Base-by-base conservation (phyloP, 257 asterid genomes). In the Nicotiana tabacum region DNA sequence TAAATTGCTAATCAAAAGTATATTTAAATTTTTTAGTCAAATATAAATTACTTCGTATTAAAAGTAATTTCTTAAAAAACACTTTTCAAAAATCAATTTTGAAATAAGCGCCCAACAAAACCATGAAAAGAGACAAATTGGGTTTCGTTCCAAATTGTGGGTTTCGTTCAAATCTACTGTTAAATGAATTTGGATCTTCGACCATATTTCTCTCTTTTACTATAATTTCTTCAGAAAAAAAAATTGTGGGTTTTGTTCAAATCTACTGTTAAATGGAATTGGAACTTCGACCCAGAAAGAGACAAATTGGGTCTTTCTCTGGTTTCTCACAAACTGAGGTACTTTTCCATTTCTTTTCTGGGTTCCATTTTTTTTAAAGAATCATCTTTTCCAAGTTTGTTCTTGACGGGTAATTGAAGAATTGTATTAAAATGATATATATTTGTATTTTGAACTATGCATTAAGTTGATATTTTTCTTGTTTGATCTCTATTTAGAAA, bases 301-400 rank as follows among this genome's bases (percentile, higher is more conserved):
- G 35, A 48, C 43, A 24, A 27, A 8, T 27, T 46, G 39, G 29
- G 27, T 6, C 24, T 74, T 6, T 74, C 4, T 27, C 80, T 74
- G 80, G 80, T 43, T 48, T 74, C 43, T 46, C 80, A 74, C 62
- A 74, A 48, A 11, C 80, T 48, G 80, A 74, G 80, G 80, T 74
- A 27, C 3, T 56, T 43, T 72, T 48, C 62, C 29, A 15, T 74
- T 74, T 48, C 18, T n/a, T 35, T 68, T 18, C 24, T 67, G 7
- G 30, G 17, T 18, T 70, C 5, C 9, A 5, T n/a, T 37, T 68
- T 68, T 16, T 7, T 8, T 18, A 17, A 67, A 35, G 17, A 21
- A 39, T 70, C 1, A 2, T 39, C 2, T 43, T 39, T 39, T 39
- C 57, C 32, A 72, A 21, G 11, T 72, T 43, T 69, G 30, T 4